phyloP scores from a whole-genome alignment of 441 rosid genomes.

The Daphne laureola region DNA sequence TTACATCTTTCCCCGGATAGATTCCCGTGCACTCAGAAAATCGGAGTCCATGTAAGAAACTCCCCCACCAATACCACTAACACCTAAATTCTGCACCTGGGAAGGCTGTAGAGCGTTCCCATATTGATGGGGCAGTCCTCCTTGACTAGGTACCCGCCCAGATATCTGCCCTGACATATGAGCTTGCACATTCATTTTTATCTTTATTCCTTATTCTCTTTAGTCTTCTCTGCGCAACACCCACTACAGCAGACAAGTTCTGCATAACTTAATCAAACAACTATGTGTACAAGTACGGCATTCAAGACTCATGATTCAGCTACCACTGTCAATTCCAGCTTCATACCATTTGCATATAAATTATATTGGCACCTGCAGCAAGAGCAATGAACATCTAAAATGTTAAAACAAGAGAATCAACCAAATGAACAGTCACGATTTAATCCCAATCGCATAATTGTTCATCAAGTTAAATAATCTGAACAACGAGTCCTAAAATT shows the following conservation, averaged over 20 bases:
- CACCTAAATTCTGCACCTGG: conserved; percentile 64
- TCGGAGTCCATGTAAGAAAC: conserved; percentile 35
- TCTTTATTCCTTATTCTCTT: conserved; percentile 25
- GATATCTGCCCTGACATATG: conserved; percentile 76
- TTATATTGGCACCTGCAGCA: neutral
- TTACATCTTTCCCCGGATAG: conserved; percentile 65
- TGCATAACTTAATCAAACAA: conserved; percentile 28
- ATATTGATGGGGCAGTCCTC: conserved; percentile 67
- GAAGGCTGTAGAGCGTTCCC: conserved; percentile 48
- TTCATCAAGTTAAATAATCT: neutral
- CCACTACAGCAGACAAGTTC: conserved; percentile 22
- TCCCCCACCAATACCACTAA: conserved; percentile 22
- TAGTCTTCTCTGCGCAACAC: conserved; percentile 23
- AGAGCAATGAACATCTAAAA: neutral
- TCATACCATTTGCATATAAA: conserved; percentile 4
- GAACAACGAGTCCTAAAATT: neutral
- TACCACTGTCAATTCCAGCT: conserved; percentile 5
- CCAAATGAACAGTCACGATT: neutral
- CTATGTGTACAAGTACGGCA: conserved; percentile 15
- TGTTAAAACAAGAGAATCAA: conserved; percentile 5
- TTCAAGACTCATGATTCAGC: conserved; percentile 21
- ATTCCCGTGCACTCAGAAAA: conserved; percentile 35
- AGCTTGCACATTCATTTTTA: conserved; percentile 71
- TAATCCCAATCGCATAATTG: conserved; percentile 2
- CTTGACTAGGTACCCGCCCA: conserved; percentile 78